Base-by-base conservation (phyloP, 192 early-diverging fungal genomes). In the Mortierella antarctica region DNA sequence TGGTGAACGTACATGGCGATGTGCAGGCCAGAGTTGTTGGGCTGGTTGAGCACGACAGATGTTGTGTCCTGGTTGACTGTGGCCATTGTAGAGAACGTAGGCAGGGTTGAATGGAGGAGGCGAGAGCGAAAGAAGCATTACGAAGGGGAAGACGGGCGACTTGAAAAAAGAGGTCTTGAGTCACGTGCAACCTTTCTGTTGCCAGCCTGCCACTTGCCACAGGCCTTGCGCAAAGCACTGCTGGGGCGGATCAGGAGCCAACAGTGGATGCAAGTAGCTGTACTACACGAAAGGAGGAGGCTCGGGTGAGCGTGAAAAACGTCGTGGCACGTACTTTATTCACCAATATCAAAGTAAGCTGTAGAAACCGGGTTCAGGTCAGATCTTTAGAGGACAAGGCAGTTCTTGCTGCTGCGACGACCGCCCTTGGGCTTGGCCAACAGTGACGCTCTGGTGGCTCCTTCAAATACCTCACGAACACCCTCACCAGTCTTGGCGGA, bases 401-500 rank as follows among this genome's bases (percentile, higher is more conserved):
- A 65, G 59, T 51, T 60, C 74, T 70, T 70, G 74, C 55, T 62
- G 47, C 54, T 57, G 45, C 67, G 47, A 23, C 72, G 72, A 21
- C 72, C 64, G 39, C 54, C 62, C 47, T 65, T 77, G 14, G 74
- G 66, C 61, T 69, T 69, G 47, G 86, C 83, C 69, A 83, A 78
- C 75, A 96, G 82, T n/a, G 95, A 91, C 13, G 93, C 95, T 45
- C 95, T 89, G 11, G 96, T 94, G 6, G 95, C 95, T 51, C 89
- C 82, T 82, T 94, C 92, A 86, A 97, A 97, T 13, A 96, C 93
- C 71, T 96, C 93, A 59, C 85, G 83, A 45, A 99, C 95, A 77
- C 96, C 96, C 47, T 90, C 74, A 52, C 88, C 89, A 65, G 89
- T 89, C 83, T 90, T 92, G 65, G 96, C 95, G 55, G 93, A 95